Evolutionary conservation across 805 yeast genomes (phyloP).

Genomic region (Hanseniaspora thailandica): DNA sequence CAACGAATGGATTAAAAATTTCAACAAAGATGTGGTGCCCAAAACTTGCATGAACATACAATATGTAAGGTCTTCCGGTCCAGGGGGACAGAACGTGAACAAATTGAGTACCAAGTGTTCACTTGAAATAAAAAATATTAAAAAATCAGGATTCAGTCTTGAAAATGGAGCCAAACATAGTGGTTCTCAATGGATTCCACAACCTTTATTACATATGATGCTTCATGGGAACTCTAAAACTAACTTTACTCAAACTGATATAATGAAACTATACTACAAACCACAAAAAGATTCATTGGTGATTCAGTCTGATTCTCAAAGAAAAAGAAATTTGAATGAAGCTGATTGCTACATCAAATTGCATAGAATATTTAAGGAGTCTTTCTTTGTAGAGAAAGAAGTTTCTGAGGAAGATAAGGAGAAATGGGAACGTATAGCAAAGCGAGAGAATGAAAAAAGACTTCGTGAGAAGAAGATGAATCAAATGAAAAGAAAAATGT

Average conservation of each 20-base stretch:
- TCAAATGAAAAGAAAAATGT: conserved; percentile 25
- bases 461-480: conserved; percentile 30
- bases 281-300: conserved; percentile 37
- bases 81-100: conserved; percentile 83
- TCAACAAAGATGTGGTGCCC: neutral
- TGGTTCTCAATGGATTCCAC: conserved; percentile 46
- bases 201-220: conserved; percentile 35
- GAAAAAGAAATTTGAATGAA: conserved; percentile 49
- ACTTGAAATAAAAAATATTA: conserved; percentile 39
- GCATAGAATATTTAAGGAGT: conserved; percentile 37
- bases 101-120: conserved; percentile 55
- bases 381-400: conserved; percentile 39
- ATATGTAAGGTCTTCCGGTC: conserved; percentile 54
- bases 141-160: conserved; percentile 16
- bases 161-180: conserved; percentile 20
- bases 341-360: conserved; percentile 52
- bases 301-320: conserved; percentile 46
- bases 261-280: conserved; percentile 12
- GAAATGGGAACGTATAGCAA: conserved; percentile 39
- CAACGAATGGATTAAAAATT: neutral
- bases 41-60: conserved; percentile 14
- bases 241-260: conserved; percentile 38
- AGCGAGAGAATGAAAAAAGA: conserved; percentile 29
- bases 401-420: conserved; percentile 34
- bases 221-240: conserved; percentile 31